Base-by-base conservation (phyloP, 73 alveolate species). In the Durusdinium trenchii region DNA sequence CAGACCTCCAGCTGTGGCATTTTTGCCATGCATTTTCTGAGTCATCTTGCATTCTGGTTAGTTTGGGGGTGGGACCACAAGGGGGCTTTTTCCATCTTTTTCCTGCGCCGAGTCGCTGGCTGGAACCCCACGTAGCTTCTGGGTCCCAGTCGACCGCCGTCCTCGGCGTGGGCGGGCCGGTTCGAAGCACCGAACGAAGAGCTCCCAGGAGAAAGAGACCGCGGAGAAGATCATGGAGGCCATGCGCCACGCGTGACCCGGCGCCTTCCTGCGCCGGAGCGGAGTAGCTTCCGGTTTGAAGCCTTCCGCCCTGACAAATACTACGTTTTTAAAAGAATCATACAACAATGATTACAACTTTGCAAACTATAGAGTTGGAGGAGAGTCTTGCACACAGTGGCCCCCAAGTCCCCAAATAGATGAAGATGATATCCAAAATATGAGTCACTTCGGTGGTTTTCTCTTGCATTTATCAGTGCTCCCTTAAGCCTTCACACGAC, bases 161-260 rank as follows among this genome's bases (percentile, higher is more conserved):
- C 28, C 28, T 20, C 64, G 9, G 9, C 28, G 20, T 54, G 9
- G 28, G 64, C 64, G 9, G 28, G 9, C n/a, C n/a, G n/a, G n/a
- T n/a, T n/a, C n/a, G n/a, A n/a, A n/a, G n/a, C n/a, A n/a, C n/a
- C n/a, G n/a, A n/a, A n/a, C n/a, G n/a, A n/a, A n/a, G n/a, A n/a
- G n/a, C n/a, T 45, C 26, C 30, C 3, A 83, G 93, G 86, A 89
- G 36, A 89, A 86, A 62, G 95, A 86, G 48, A 57, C 62, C n/a
- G 83, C 95, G 36, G 84, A 86, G 60, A 36, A 23, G 46, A 86
- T 86, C 46, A 57, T 86, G 84, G 95, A 86, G 95, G 95, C 38
- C 45, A 38, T 23, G 12, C 69, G 28, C 20, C 64, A 54, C 28
- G 64, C 28, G 20, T 12, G 28, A 54, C 64, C 64, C 9, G 64